Evolutionary conservation across 2,329 filamentous ascomycete genomes (phyloP).

Genomic region (Phialophora tarda): DNA sequence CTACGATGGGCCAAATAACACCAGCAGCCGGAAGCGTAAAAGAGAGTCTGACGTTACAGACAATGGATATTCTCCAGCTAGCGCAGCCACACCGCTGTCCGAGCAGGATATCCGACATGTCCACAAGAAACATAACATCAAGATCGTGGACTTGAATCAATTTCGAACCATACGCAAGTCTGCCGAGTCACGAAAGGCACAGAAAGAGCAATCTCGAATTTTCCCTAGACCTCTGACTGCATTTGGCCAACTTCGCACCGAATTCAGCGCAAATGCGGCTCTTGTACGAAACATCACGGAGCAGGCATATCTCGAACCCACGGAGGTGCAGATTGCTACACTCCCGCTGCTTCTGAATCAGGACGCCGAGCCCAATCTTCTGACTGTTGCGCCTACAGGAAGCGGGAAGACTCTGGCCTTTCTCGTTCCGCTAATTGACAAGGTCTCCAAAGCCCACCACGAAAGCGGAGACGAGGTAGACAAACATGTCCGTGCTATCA

Average conservation of each 20-base stretch:
- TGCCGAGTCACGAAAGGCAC: slow-evolving; percentile 52
- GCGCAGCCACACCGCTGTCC: slow-evolving; percentile 3
- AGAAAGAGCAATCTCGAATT: slow-evolving; percentile 61
- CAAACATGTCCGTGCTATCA: slow-evolving; percentile 69
- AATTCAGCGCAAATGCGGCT: slow-evolving; percentile 74
- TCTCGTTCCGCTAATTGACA: slow-evolving; percentile 82
- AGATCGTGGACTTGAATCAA: slow-evolving; percentile 73
- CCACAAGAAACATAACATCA: slow-evolving; percentile 80
- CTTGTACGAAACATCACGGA: slow-evolving; percentile 77
- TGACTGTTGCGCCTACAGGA: slow-evolving; percentile 90
- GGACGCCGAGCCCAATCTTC: slow-evolving; percentile 65
- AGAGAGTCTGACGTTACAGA: slow-evolving; percentile 39
- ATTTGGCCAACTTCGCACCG: slow-evolving; percentile 73
- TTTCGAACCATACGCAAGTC: slow-evolving; percentile 41
- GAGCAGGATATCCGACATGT: slow-evolving; percentile 70
- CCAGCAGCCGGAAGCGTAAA: slow-evolving; percentile 48
- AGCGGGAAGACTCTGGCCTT: slow-evolving; percentile 97
- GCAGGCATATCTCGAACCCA: slow-evolving; percentile 88
- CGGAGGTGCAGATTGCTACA: slow-evolving; percentile 88
- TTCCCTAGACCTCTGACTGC: slow-evolving; percentile 79
- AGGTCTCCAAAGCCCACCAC: slow-evolving; percentile 63
- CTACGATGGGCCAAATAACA: slow-evolving; percentile 45
- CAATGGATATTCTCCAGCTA: slow-evolving; percentile 29
- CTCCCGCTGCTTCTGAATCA: slow-evolving; percentile 73
- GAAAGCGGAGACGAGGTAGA: slow-evolving; percentile 52